Conservation (phyloP, 345 rosid genomes). For the Arabidopsis arenosa region DNA sequence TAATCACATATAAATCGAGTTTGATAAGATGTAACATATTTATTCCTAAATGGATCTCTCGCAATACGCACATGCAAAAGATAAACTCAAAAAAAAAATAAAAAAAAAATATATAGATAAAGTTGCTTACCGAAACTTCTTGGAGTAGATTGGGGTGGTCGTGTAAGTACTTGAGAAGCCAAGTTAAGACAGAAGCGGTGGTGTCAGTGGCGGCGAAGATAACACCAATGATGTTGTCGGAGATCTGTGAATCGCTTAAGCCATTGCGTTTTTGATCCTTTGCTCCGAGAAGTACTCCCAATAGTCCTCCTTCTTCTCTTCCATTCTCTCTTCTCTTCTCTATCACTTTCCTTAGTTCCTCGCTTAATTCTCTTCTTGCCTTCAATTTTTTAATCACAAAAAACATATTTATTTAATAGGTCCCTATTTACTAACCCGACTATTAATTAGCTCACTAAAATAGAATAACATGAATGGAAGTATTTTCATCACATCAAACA, state of each 20-base stretch:
- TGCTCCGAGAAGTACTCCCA: constrained; percentile 65
- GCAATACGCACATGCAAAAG: neutral
- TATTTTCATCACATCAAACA: constrained; percentile 28
- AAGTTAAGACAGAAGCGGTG: constrained; percentile 73
- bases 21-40: neutral
- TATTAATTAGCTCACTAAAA: no score
- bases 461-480: neutral
- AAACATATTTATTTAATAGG: neutral
- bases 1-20: no score
- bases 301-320: constrained; percentile 58
- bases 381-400: constrained; percentile 32
- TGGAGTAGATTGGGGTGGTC: constrained; percentile 64
- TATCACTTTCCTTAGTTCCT: constrained; percentile 62
- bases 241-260: constrained; percentile 80
- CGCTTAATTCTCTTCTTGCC: constrained; percentile 75
- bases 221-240: constrained; percentile 91
- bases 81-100: neutral
- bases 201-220: constrained; percentile 77
- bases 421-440: no score
- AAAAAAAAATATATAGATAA: neutral
- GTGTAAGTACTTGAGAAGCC: constrained; percentile 86
- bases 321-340: constrained; percentile 63
- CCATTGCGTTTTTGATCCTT: constrained; percentile 50
- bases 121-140: constrained; percentile 62
- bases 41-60: neutral